Percentiles rank a stretch among this genome's conserved stretches.
phyloP scores from a whole-genome alignment of 306 rosid species.

The Hylodesmum podocarpum region DNA sequence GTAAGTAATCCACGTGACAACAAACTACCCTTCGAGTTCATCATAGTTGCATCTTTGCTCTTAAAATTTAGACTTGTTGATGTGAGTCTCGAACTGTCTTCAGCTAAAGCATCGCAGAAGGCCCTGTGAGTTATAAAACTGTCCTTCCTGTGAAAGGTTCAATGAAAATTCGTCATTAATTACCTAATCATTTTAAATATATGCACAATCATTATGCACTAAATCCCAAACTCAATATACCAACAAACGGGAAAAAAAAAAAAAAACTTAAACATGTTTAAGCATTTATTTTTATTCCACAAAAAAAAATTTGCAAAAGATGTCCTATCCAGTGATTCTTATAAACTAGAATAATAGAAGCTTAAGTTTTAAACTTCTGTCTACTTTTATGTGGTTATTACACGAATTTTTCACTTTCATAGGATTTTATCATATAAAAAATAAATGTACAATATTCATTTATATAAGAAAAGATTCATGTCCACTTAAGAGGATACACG shows the following conservation, averaged over 20 bases:
- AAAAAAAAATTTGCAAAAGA: neutral
- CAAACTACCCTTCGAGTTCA: slow-evolving; percentile 34
- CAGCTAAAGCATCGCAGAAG: slow-evolving; percentile 90
- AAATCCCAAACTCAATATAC: neutral
- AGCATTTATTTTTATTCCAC: slow-evolving; percentile 30
- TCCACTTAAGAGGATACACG: too few species aligned
- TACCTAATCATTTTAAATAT: slow-evolving; percentile 27
- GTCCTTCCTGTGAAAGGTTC: slow-evolving; percentile 64
- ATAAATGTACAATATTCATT: too few species aligned
- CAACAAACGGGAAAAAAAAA: neutral
- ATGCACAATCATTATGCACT: slow-evolving; percentile 1
- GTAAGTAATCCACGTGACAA: slow-evolving; percentile 24
- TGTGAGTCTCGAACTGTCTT: slow-evolving; percentile 71
- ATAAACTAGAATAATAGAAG: neutral
- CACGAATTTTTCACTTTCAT: neutral
- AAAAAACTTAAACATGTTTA: neutral
- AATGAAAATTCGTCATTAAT: slow-evolving; percentile 30
- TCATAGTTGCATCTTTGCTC: slow-evolving; percentile 40
- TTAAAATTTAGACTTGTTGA: slow-evolving; percentile 58
- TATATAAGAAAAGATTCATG: too few species aligned
- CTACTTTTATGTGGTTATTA: neutral
- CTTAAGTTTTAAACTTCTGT: neutral
- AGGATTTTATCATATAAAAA: neutral
- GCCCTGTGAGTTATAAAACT: slow-evolving; percentile 96
- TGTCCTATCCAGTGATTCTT: too few species aligned